Base-by-base conservation (phyloP, 768 basidiomycete genomes). In the Amanita pallidorosea region DNA sequence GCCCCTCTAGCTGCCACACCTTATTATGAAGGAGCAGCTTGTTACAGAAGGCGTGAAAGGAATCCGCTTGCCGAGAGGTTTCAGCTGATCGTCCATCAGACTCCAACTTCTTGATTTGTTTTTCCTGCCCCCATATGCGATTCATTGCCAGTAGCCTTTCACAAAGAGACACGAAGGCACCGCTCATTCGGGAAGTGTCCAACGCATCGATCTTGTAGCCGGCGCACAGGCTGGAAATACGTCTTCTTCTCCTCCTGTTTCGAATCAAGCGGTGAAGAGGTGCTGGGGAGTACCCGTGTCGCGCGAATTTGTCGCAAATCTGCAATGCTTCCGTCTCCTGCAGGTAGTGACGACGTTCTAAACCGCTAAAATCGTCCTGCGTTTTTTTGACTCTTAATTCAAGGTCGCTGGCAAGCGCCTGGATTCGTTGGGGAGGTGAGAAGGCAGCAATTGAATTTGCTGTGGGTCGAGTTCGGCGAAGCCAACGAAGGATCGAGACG, bases 11-110 rank as follows among this genome's bases (percentile, higher is more conserved):
- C 54, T 63, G 65, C 71, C 70, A 71, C 18, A 73, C 63, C 27
- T 59, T 59, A 56, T 72, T 71, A 25, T 65, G 61, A 25, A 72
- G 61, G 18, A 73, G 51, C 9, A 73, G 60, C 17, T 67, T 61
- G 45, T 71, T 67, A 54, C 68, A 70, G 55, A 73, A 70, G 3
- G 66, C 60, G 18, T 65, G 56, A 57, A 73, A 73, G 0, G 71
- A 67, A 23, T 56, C 60, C 5, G 58, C 55, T 3, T 55, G 45
- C 7, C 55, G 61, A 13, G 56, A 56, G 17, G 59, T 50, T 27
- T 65, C 59, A 27, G 58, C 57, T 5, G 60, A 54, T 18, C 57
- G 52, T 23, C 65, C 48, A 9, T 60, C 57, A 29, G 55, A 53
- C 22, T 58, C 61, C 5, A 75, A 62, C 12, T 51, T 47, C 51